phyloP scores from a whole-genome alignment of 768 basidiomycete species.

The Psilocybe azurescens region DNA sequence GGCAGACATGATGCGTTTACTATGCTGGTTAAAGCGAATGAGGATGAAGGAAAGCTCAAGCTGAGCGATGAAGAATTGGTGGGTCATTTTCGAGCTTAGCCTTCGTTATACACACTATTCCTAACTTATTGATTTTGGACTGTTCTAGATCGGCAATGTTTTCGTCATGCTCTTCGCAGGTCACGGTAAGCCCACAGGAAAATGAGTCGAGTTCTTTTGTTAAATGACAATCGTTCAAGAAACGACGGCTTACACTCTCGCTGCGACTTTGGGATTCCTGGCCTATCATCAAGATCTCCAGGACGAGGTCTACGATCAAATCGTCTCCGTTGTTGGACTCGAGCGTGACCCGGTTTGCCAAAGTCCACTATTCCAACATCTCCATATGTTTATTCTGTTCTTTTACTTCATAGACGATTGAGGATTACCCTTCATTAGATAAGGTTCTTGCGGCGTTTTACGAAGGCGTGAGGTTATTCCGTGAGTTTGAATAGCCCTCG shows the following conservation, averaged over 20 bases:
- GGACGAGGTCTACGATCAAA: constrained; percentile 50
- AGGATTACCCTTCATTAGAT: constrained; percentile 45
- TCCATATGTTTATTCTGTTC: neutral
- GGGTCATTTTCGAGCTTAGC: constrained; percentile 8
- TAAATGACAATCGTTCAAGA: constrained; percentile 32
- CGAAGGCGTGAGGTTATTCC: constrained; percentile 50
- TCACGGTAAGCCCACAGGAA: constrained; percentile 43
- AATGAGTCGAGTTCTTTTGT: too few species aligned
- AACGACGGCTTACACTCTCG: constrained; percentile 55
- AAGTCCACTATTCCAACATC: neutral
- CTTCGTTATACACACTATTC: too few species aligned
- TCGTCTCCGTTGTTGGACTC: constrained; percentile 40
- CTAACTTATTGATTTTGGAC: neutral
- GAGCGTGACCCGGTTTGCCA: constrained; percentile 25
- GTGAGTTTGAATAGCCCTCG: constrained; percentile 32
- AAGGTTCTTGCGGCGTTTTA: constrained; percentile 50
- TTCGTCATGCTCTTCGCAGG: constrained; percentile 62
- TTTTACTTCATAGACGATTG: constrained; percentile 33
- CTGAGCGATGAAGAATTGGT: constrained; percentile 48
- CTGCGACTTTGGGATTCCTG: constrained; percentile 52
- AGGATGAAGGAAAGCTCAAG: constrained; percentile 46
- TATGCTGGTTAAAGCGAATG: constrained; percentile 50
- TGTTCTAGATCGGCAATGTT: constrained; percentile 53
- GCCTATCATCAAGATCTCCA: constrained; percentile 51
- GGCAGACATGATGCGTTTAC: constrained; percentile 42